Base-by-base conservation (phyloP, 179 eudicot genomes). In the Gypsophila paniculata region DNA sequence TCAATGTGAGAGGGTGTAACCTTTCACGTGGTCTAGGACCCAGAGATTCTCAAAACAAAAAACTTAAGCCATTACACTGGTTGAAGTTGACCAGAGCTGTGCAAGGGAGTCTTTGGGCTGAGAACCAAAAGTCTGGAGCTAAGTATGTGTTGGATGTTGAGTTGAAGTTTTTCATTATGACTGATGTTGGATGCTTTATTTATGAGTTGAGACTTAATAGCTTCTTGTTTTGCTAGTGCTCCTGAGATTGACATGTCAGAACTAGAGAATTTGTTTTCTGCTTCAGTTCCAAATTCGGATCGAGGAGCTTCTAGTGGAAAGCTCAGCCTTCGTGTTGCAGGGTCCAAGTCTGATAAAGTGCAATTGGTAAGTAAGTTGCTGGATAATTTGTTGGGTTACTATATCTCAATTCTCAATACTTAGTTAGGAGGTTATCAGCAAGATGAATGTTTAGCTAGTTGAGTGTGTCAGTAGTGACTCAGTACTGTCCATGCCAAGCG, bases 171-270 rank as follows among this genome's bases (percentile, higher is more conserved):
- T 39, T 54, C 61, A 2, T 66, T 21, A 8, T 49, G 12, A 55
- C 18, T 25, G 8, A 4, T 54, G 15, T 23, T 68, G 9, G 73
- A 29, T 17, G 52, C 46, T 26, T 14, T 60, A 48, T 61, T 6
- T 12, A 53, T 29, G 7, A 54, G 9, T 34, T 23, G 25, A 7
- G 66, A 44, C 51, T 3, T 42, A 53, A 63, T 69, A 42, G 32
- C 52, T 53, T 57, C 46, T 25, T 34, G 18, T 75, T 39, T 61
- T 75, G 34, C 25, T 71, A 93, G 98, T 79, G 87, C 95, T 65
- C 91, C 98, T 3, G 96, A 90, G 84, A 87, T 93, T 80, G 98
- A 93, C 80, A 82, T 89, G 76, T 82, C 90, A 74, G 98, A 93
- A 83, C 87, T 93, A 68, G 96, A 90, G 75, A 85, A 80, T 79